A percentile compares a stretch with the other conserved stretches of the same genome.
These are phyloP conservation scores for Coemansia sp. DNA, from an alignment of 192 early-diverging fungal genomes.

Conservation along the genomic window DNA sequence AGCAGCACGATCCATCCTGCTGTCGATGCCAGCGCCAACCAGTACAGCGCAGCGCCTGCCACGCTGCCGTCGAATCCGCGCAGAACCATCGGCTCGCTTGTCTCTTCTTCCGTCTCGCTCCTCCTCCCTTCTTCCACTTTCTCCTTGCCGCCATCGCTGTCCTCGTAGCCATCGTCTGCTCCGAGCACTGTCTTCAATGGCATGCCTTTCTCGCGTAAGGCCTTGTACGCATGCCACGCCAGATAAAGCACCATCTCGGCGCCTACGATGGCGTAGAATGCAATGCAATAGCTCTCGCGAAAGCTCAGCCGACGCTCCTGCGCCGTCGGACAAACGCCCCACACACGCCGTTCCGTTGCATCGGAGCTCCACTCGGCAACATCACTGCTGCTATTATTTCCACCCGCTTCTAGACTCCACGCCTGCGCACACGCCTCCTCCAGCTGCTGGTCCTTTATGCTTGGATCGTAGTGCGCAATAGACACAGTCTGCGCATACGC, in stretches of 20 bases:
- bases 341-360: constrained; percentile 22
- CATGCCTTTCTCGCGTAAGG: constrained; percentile 23
- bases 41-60: constrained; percentile 57
- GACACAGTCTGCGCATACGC: constrained; percentile 50
- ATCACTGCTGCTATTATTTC: constrained; percentile 12
- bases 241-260: constrained; percentile 50
- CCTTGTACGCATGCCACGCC: constrained; percentile 61
- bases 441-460: constrained; percentile 49
- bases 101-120: background rate
- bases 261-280: constrained; percentile 56
- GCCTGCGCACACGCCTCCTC: constrained; percentile 22
- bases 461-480: constrained; percentile 52
- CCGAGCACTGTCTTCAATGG: constrained; percentile 27
- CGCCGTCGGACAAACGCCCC: constrained; percentile 57
- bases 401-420: constrained; percentile 23
- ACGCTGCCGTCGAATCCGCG: constrained; percentile 64
- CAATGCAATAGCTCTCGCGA: constrained; percentile 58
- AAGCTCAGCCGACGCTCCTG: constrained; percentile 54
- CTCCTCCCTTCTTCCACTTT: background rate
- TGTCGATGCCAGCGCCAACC: constrained; percentile 57
- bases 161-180: constrained; percentile 6
- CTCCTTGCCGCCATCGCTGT: background rate
- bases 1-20: constrained; percentile 68
- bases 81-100: constrained; percentile 51
- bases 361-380: constrained; percentile 19